Evolutionary conservation across 345 rosid genomes (phyloP).

Genomic region (Syzygium aqueum): DNA sequence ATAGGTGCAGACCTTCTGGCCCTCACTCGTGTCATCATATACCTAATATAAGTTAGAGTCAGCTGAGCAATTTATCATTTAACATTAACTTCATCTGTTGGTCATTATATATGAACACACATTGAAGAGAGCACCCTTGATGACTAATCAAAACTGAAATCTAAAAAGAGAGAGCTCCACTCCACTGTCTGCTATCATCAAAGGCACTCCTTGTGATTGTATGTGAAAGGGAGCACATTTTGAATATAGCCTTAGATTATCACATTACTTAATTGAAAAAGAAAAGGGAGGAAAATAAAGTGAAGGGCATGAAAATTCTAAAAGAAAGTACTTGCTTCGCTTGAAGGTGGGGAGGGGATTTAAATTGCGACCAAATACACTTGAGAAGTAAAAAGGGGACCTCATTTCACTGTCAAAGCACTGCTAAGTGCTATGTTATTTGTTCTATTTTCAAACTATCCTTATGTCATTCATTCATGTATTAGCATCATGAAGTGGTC

Average conservation of each 20-base stretch:
- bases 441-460: neutral
- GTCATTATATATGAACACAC: neutral
- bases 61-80: neutral
- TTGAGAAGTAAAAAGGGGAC: neutral
- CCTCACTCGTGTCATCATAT: conserved; percentile 86
- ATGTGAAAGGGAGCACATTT: neutral
- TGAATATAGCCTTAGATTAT: neutral
- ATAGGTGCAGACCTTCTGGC: conserved; percentile 87
- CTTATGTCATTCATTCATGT: neutral
- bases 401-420: neutral
- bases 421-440: neutral
- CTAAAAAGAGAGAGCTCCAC: neutral
- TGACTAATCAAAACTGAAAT: neutral
- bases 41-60: conserved; percentile 27
- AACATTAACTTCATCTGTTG: neutral
- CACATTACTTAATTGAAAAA: neutral
- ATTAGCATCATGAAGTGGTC: neutral
- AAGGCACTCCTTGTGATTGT: neutral
- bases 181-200: neutral
- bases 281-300: neutral
- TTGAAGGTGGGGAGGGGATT: neutral
- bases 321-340: neutral
- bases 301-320: neutral
- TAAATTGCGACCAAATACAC: neutral
- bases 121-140: neutral